Evolutionary conservation across 2,329 filamentous ascomycete species (phyloP).

Genomic region (Sporothrix curviconia): DNA sequence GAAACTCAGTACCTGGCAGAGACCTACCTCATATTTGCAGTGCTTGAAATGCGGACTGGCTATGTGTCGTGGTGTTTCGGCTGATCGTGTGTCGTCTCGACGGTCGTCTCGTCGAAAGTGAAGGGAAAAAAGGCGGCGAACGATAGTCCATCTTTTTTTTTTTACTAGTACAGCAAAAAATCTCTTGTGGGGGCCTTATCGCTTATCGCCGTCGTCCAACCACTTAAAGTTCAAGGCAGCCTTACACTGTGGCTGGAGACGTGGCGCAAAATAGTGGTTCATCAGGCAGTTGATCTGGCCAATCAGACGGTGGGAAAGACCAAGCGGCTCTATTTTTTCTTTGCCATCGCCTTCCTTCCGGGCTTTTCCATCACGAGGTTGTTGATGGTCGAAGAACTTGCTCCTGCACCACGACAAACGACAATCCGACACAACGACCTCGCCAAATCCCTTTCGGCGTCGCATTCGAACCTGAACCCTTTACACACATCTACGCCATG

Average conservation of each 20-base stretch:
- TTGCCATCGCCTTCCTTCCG: not conserved
- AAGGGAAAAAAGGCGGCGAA: constrained; percentile 17
- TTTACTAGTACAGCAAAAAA: constrained; percentile 16
- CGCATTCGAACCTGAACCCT: not conserved
- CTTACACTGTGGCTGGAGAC: constrained; percentile 11
- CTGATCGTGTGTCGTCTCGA: constrained; percentile 3
- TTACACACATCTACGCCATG: constrained; percentile 36
- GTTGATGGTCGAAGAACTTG: not conserved
- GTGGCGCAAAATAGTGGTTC: constrained; percentile 6
- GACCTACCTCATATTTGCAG: not conserved
- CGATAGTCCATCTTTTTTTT: constrained; percentile 11
- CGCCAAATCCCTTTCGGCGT: too few species aligned
- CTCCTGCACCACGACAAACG: not conserved
- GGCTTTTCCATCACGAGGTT: constrained; percentile 1
- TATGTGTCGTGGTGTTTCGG: not conserved
- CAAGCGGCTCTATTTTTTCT: not conserved
- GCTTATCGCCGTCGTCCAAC: constrained; percentile 12
- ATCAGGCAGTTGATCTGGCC: not conserved
- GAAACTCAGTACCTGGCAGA: not conserved
- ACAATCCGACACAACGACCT: constrained; percentile 15
- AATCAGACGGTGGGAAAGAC: not conserved
- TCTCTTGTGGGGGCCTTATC: constrained; percentile 20
- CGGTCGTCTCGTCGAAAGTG: not conserved
- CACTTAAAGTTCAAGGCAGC: not conserved
- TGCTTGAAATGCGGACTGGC: not conserved